Base-by-base conservation (phyloP, 495 filamentous ascomycete species). In the Achaetomiella virescens region DNA sequence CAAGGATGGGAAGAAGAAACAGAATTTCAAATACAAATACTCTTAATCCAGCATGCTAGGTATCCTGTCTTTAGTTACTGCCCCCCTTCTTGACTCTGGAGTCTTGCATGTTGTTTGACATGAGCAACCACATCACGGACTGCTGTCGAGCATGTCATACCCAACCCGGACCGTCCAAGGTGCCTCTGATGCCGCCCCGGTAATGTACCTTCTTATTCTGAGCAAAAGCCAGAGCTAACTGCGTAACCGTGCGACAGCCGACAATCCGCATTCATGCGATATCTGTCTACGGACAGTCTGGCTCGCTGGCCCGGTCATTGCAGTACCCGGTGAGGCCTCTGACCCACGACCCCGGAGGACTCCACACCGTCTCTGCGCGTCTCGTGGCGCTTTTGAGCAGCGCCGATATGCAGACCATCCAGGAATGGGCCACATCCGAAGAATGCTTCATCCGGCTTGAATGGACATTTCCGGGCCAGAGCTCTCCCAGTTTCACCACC, bases 401-500 rank as follows among this genome's bases (percentile, higher is more conserved):
- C 21, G n/a, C 7, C 25, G 17, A 49, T 37, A 0, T 20, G 0
- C 9, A 43, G 1, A 9, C 0, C 1, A 4, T 59, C 17, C 27
- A 14, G 10, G 14, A 15, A 2, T 37, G 44, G 29, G 44, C 50
- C 11, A 33, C 20, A 0, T 18, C 50, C 2, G 44, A 37, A 8
- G 21, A 54, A 1, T 43, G 25, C 25, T 59, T 54, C 14, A 24
- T 54, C 44, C 29, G 54, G 12, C 35, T 54, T 1, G 50, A 29
- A 0, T 59, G 57, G 57, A 49, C 21, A 3, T 59, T 54, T n/a
- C 50, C 50, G 1, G 50, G 38, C 24, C 24, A 24, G 6, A 9
- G 6, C 14, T 45, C 36, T 15, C 57, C 57, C 7, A 20, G 25
- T 5, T 59, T 52, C 36, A 45, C 50, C 6, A 59, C 57, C 15